Base-by-base conservation (phyloP, 2,329 filamentous ascomycete genomes). In the Xenoacremonium recifei region DNA sequence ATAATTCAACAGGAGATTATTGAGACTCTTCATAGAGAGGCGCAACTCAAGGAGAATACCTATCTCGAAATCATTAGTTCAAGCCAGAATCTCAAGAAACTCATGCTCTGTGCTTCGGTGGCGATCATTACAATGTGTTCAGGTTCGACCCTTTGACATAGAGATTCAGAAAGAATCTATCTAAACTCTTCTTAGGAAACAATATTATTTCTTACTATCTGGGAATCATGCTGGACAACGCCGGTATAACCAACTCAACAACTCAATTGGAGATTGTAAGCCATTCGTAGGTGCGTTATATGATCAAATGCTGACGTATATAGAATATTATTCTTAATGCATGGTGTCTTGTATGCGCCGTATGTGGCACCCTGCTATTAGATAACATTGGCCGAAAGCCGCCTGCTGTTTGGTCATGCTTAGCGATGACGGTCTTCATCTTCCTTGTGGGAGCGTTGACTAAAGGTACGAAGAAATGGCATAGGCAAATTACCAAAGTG, bases 401-500 rank as follows among this genome's bases (percentile, higher is more conserved):
- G 2, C 69, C 64, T 1, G 70, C 68, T 3, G 49, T 73, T 5
- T 45, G 67, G 9, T 69, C 66, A 1, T 61, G 69, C 37, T 40
- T 44, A 13, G 50, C 68, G 13, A 50, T 72, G 4, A 63, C 67
- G 3, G 43, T 68, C 19, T 75, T 68, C 29, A 64, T 79, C 2
- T 77, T 77, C 49, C 62, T 77, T 40, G 69, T 77, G 32, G 74
- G 75, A 2, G 71, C 65, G 2, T 56, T 79, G 5, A 69, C 72
- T 4, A 77, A 76, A 18, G n/a, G n/a, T n/a, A n/a, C n/a, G n/a
- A n/a, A n/a, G n/a, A n/a, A n/a, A n/a, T n/a, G n/a, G n/a, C n/a
- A n/a, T n/a, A n/a, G n/a, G n/a, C n/a, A n/a, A n/a, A n/a, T n/a
- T n/a, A n/a, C n/a, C n/a, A n/a, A n/a, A n/a, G n/a, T n/a, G n/a